phyloP scores from a whole-genome alignment of 768 basidiomycete genomes.

The Pisolithus orientalis region DNA sequence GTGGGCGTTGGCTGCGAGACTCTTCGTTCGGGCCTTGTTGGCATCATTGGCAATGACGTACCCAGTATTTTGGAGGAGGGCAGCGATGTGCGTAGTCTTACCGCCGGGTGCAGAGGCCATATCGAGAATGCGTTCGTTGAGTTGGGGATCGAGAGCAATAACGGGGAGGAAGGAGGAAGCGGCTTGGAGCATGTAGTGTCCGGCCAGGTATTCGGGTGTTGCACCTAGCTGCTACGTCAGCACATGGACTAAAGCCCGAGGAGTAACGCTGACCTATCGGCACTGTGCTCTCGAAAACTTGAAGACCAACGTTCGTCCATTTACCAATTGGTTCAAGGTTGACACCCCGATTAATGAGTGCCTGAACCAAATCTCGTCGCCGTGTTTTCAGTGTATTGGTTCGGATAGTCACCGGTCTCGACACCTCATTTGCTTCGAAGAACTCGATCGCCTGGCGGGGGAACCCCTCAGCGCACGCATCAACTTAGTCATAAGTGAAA shows the following conservation, averaged over 20 bases:
- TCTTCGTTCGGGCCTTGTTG: conserved; percentile 92
- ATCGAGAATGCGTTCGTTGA: conserved; percentile 89
- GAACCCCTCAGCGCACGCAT: conserved; percentile 1
- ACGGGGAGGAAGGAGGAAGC: conserved; percentile 99
- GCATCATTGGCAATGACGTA: conserved; percentile 95
- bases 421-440: conserved; percentile 94
- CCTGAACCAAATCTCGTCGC: conserved; percentile 89
- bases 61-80: conserved; percentile 96
- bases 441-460: conserved; percentile 85
- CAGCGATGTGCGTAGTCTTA: conserved; percentile 96
- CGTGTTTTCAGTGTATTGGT: conserved; percentile 94
- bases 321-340: conserved; percentile 98
- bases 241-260: not conserved
- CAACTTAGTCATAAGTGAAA: conserved; percentile 12
- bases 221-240: conserved; percentile 47
- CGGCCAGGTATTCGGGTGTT: conserved; percentile 97
- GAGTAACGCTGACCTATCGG: conserved; percentile 67
- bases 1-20: conserved; percentile 93
- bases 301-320: conserved; percentile 99
- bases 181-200: conserved; percentile 99
- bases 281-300: conserved; percentile 93
- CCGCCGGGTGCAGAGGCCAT: conserved; percentile 99
- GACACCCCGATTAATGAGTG: conserved; percentile 91
- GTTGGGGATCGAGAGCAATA: conserved; percentile 89
- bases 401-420: conserved; percentile 95